Evolutionary conservation across 495 filamentous ascomycete genomes (phyloP).

Genomic region (Hypoxylon trugodes): DNA sequence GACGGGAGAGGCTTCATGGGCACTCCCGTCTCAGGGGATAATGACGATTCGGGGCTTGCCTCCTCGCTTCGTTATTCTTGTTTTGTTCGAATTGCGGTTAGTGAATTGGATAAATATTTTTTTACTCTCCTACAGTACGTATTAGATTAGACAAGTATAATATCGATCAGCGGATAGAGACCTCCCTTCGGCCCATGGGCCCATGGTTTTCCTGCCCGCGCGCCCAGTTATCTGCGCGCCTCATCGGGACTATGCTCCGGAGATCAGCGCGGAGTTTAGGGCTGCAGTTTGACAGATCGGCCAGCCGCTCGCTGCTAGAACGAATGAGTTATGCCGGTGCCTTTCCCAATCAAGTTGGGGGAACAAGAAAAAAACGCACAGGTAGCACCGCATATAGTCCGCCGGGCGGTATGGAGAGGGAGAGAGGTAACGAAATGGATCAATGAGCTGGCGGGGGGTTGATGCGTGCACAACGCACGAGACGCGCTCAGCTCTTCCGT

Average conservation of each 20-base stretch:
- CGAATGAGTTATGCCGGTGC: not conserved
- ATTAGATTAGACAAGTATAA: slow-evolving; percentile 27
- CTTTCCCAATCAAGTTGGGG: slow-evolving; percentile 8
- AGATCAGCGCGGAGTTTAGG: slow-evolving; percentile 41
- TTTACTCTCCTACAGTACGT: not conserved
- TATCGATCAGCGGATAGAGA: slow-evolving; percentile 32
- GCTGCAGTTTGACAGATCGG: slow-evolving; percentile 34
- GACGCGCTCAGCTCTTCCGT: slow-evolving; percentile 2
- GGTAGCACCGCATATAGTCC: slow-evolving; percentile 20
- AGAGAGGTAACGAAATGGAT: not conserved
- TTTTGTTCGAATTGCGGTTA: not conserved
- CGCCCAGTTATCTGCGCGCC: too few relatives aligned
- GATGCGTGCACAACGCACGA: not conserved
- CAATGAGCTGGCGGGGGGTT: not conserved
- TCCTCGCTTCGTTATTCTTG: not conserved
- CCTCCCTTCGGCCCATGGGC: too few relatives aligned
- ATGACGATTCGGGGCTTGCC: slow-evolving; percentile 6
- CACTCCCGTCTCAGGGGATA: slow-evolving; percentile 3
- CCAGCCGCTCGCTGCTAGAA: slow-evolving; percentile 1
- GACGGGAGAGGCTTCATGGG: slow-evolving; percentile 10
- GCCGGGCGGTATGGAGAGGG: too few relatives aligned
- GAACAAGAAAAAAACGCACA: too few relatives aligned
- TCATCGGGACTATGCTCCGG: slow-evolving; percentile 28
- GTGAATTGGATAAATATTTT: not conserved
- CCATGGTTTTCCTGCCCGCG: too few relatives aligned